Evolutionary conservation across 495 filamentous ascomycete genomes (phyloP), one percentile per base, ranked within the genome.

Genomic region (Talaromyces adpressus): DNA sequence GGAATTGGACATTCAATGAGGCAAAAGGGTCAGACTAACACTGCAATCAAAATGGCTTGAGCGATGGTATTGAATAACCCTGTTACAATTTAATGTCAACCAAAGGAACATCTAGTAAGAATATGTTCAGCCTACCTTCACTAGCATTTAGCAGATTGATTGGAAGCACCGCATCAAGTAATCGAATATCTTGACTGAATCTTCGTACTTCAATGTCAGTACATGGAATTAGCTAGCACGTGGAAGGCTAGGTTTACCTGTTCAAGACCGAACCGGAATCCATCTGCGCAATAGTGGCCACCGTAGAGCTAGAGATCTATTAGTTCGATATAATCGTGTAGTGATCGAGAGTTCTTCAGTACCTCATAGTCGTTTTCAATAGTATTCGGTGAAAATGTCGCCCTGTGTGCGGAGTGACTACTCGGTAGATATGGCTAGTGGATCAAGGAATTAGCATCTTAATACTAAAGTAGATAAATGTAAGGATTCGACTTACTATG

Each of bases 361-460:
- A 75, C 72, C 66, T 67, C 9, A 83, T 70, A 4, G 83, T 80
- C 14, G 82, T 82, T 16, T 65, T 73, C 41, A 84, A 66, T 3
- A 83, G 69, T 34, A 66, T 78, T 59, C 70, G 66, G 62, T 85
- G 82, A 66, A 85, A 81, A 20, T 51, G 47, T 51, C 47, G 47
- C 47, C 47, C 47, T 51, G 47, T 51, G 47, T 51, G 47, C n/a
- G 47, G 47, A 22, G 47, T 51, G 47, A 51, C 47, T 51, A 51
- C 47, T 4, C 47, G n/a, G 47, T 51, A 51, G 47, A 51, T 69
- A 76, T 66, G 67, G 69, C 45, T 64, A 67, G 12, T 71, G 56
- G 3, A 71, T 62, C 30, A 72, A 65, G 32, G 66, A 30, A 71
- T 8, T 67, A n/a, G 18, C 72, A 56, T 12, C 67, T 66, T 20